Evolutionary conservation across 1,284 basidiomycete genomes (phyloP), one percentile per base, ranked within the genome.

Genomic region (Ceratorhiza oryzae-sativae): DNA sequence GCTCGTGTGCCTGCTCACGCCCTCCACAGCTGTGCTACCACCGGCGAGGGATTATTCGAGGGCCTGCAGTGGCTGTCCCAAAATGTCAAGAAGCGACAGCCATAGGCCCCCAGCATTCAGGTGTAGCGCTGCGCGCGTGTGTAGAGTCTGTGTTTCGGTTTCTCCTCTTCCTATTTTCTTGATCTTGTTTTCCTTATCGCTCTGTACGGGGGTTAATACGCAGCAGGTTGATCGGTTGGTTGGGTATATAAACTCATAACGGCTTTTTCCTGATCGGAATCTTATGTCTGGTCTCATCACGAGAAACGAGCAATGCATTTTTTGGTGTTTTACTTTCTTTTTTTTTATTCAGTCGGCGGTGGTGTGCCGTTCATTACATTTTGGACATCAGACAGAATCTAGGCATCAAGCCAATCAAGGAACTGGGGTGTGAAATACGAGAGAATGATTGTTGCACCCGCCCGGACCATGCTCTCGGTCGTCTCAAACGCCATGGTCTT

Each of bases 381-480:
- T 13, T 45, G 49, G n/a, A 41, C 27, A 53, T 10, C 10, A 18
- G 42, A 45, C 42, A 51, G n/a, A 42, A 51, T 70, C 36, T 61
- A 72, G 30, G 51, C 80, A 73, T 89, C 88, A 71, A 97, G 80
- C 95, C 95, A 97, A 72, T 96, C 91, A 73, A 98, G 84, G 81
- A 98, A 95, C 49, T 97, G 90, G 1, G 97, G 97, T 0, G 97
- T 98, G 78, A 98, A 98, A 83, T 99, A 99, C 0, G 89, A 91
- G 72, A 98, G 80, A 75, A 99, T 93, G 74, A 98, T 83, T 2
- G 92, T 95, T 34, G 94, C 94, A 10, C 94, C 95, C 20, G 97
- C 96, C 39, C 97, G 86, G 56, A 98, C 84, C 87, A 98, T 93
- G 75, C 93, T 88, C 72, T 97, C 94, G 2, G 88, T 87, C 4